phyloP scores from a whole-genome alignment of 257 asterid species.

The Salvia miltiorrhiza region DNA sequence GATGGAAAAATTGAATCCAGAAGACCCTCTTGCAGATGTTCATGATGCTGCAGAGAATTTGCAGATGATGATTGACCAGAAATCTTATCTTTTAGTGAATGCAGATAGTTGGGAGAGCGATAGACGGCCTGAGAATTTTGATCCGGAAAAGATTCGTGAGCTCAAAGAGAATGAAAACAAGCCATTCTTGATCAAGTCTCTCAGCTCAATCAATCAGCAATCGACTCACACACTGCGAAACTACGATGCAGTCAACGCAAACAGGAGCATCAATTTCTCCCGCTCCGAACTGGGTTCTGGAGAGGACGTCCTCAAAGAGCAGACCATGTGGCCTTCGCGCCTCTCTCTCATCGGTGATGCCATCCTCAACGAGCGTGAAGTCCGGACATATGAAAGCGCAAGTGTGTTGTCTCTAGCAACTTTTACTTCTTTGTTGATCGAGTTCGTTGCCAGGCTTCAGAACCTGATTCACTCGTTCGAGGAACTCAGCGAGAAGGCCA shows the following conservation, averaged over 20 bases:
- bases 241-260: conserved; percentile 38
- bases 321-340: conserved; percentile 91
- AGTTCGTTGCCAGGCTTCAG: conserved; percentile 96
- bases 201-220: conserved; percentile 53
- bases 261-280: conserved; percentile 38
- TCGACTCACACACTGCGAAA: conserved; percentile 44
- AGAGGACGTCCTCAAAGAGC: conserved; percentile 56
- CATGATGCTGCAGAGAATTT: conserved; percentile 86
- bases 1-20: conserved; percentile 76
- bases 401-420: conserved; percentile 81
- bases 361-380: conserved; percentile 75
- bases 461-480: conserved; percentile 69
- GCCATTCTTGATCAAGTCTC: conserved; percentile 57
- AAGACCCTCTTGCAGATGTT: conserved; percentile 53
- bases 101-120: conserved; percentile 79
- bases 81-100: conserved; percentile 79
- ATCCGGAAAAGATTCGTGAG: conserved; percentile 60
- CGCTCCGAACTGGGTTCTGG: conserved; percentile 63
- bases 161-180: conserved; percentile 61
- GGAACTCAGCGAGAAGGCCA: conserved; percentile 78
- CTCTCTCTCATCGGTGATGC: conserved; percentile 74
- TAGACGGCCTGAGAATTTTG: conserved; percentile 51
- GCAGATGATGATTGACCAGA: conserved; percentile 77
- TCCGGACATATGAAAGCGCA: conserved; percentile 79
- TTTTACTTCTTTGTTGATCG: conserved; percentile 74